A percentile compares a stretch with the other conserved stretches of the same genome.
phyloP scores from a whole-genome alignment of 441 rosid species.

The Erysimum cheiri region DNA sequence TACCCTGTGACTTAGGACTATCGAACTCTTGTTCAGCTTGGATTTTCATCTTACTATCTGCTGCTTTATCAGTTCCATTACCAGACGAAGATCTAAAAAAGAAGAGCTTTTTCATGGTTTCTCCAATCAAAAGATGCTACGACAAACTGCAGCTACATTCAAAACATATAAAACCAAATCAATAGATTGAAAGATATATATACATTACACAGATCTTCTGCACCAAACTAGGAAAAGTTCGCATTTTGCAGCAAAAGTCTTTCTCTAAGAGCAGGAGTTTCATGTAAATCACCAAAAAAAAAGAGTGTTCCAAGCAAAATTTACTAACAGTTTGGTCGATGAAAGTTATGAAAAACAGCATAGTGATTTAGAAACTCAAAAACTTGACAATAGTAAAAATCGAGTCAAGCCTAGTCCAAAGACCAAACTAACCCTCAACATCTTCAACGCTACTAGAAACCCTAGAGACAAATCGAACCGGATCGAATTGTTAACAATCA shows the following conservation, averaged over 20 bases:
- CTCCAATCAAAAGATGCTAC: slow-evolving; percentile 39
- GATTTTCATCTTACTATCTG: slow-evolving; percentile 44
- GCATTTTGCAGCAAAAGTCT: slow-evolving; percentile 24
- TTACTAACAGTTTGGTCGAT: background rate
- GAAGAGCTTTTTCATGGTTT: slow-evolving; percentile 85
- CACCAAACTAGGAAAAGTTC: slow-evolving; percentile 12
- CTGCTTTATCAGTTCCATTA: slow-evolving; percentile 55
- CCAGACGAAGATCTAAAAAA: slow-evolving; percentile 71
- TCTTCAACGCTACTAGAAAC: slow-evolving; percentile 37
- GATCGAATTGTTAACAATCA: slow-evolving; percentile 1
- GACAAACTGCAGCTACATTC: slow-evolving; percentile 52
- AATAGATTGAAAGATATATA: slow-evolving; percentile 20
- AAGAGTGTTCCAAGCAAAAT: background rate
- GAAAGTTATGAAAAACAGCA: slow-evolving; percentile 5
- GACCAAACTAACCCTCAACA: slow-evolving; percentile 42
- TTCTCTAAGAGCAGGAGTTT: background rate
- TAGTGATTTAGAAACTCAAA: slow-evolving; percentile 16
- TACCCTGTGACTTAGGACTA: slow-evolving; percentile 62
- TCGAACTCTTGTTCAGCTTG: slow-evolving; percentile 49
- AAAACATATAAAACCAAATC: slow-evolving; percentile 29
- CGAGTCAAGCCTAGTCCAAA: slow-evolving; percentile 2
- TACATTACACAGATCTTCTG: background rate
- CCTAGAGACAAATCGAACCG: slow-evolving; percentile 27
- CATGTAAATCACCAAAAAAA: slow-evolving; percentile 11
- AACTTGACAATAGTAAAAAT: slow-evolving; percentile 31